These are phyloP conservation scores for Monilinia polystroma DNA, from an alignment of 2,329 filamentous ascomycete genomes.

Conservation along the genomic window DNA sequence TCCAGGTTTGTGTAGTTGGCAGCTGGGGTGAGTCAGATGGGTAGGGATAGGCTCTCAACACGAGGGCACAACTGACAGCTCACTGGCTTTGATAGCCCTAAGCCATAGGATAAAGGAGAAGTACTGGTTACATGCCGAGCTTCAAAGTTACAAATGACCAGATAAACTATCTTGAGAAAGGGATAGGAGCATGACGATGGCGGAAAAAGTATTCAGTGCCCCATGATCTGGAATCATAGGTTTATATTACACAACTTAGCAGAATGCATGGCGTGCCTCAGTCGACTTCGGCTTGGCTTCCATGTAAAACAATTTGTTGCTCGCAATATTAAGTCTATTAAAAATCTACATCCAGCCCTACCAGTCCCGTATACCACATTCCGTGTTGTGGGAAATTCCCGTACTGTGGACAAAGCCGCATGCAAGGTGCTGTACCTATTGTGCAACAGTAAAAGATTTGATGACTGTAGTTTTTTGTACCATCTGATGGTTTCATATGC, in stretches of 20 bases:
- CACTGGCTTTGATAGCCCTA: background rate
- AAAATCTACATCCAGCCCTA: background rate
- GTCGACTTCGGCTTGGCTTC: background rate
- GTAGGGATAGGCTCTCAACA: too few relatives aligned
- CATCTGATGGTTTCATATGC: background rate
- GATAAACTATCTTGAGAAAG: background rate
- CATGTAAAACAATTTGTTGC: background rate
- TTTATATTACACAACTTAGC: background rate
- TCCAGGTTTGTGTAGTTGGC: background rate
- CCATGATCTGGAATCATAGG: conserved; percentile 1
- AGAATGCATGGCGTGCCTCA: background rate
- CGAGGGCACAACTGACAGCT: background rate
- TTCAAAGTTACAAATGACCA: background rate
- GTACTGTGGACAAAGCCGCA: background rate
- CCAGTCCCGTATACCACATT: background rate
- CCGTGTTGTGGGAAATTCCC: background rate
- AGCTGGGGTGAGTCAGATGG: background rate
- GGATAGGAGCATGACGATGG: background rate
- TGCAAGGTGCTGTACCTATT: background rate
- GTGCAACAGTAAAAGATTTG: background rate
- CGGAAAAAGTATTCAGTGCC: background rate
- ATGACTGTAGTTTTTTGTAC: background rate
- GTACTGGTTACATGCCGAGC: background rate
- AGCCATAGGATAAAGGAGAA: background rate
- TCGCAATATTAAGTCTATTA: background rate